Percentiles rank a stretch among this genome's conserved stretches.
These are phyloP conservation scores for Tagetes erecta DNA, from an alignment of 129 eudicot genomes.

Conservation along the genomic window DNA sequence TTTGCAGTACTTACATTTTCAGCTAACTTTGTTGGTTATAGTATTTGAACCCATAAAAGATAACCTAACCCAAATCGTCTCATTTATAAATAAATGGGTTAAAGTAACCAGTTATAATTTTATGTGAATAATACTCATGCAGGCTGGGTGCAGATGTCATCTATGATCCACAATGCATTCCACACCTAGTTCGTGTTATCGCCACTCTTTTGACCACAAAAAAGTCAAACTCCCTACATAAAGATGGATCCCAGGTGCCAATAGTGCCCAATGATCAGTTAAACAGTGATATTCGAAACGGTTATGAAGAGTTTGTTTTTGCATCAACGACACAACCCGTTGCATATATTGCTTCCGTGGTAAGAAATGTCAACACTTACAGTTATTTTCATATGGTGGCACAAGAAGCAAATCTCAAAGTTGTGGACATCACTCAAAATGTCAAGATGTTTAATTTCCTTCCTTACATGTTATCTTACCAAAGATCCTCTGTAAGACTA, in stretches of 20 bases:
- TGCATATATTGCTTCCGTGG: slow-evolving; percentile 82
- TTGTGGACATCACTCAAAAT: slow-evolving; percentile 59
- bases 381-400: slow-evolving; percentile 53
- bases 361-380: slow-evolving; percentile 70
- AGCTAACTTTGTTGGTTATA: neutral
- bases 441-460: slow-evolving; percentile 50
- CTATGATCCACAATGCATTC: slow-evolving; percentile 80
- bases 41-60: neutral
- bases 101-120: neutral
- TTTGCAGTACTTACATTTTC: neutral
- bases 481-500: slow-evolving; percentile 43
- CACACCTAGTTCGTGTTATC: slow-evolving; percentile 71
- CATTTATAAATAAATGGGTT: neutral
- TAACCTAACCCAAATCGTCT: neutral
- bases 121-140: neutral
- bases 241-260: slow-evolving; percentile 1
- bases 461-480: slow-evolving; percentile 77
- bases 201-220: slow-evolving; percentile 48
- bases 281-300: slow-evolving; percentile 4
- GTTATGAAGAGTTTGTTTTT: slow-evolving; percentile 26
- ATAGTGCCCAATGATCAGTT: neutral
- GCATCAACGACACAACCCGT: slow-evolving; percentile 38
- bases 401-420: slow-evolving; percentile 49
- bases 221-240: slow-evolving; percentile 21
- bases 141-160: slow-evolving; percentile 93